Evolutionary conservation across 192 early-diverging fungal genomes (phyloP), one percentile per base, ranked within the genome.

Genomic region (Backusella liffmaniae): DNA sequence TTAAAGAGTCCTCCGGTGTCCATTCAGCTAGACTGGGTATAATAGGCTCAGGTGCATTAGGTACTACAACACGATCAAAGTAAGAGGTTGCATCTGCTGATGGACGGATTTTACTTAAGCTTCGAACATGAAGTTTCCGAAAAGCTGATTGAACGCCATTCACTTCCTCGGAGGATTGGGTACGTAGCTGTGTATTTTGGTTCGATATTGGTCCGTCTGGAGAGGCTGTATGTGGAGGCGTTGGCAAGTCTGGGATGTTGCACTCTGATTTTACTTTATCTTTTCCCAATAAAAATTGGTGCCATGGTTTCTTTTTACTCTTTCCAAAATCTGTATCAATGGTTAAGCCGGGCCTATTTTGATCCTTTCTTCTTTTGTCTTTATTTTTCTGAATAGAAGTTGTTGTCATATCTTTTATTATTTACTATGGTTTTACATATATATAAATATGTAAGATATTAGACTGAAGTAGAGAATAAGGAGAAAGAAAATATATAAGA

Each of bases 241-340:
- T 34, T 36, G 8, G 67, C n/a, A 68, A 23, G n/a, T 37, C 34
- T 39, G 34, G 3, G 12, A 21, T 68, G 9, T 21, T 59, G 8
- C 5, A 18, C 7, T 59, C 53, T 59, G 53, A 59, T 26, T 59
- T 59, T 23, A 9, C 23, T 59, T 59, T 59, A 59, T 59, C 53
- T 23, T 59, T 59, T 26, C 53, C 53, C 23, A 59, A 9, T 23
- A 59, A 26, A 9, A 26, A 23, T 26, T 59, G 53, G 10, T 59
- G 53, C 67, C 67, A 68, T 68, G n/a, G 9, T n/a, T 68, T 68
- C 67, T 68, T 68, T 68, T 68, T 68, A 21, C 10, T 59, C 5
- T 9, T 9, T 59, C 23, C 53, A 59, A 68, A 68, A 21, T 37
- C 21, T 23, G 67, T 68, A 39, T 68, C 36, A 18, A 68, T 68